Conservation (phyloP, 2,329 filamentous ascomycete species). For the Epichloe hybrida region DNA sequence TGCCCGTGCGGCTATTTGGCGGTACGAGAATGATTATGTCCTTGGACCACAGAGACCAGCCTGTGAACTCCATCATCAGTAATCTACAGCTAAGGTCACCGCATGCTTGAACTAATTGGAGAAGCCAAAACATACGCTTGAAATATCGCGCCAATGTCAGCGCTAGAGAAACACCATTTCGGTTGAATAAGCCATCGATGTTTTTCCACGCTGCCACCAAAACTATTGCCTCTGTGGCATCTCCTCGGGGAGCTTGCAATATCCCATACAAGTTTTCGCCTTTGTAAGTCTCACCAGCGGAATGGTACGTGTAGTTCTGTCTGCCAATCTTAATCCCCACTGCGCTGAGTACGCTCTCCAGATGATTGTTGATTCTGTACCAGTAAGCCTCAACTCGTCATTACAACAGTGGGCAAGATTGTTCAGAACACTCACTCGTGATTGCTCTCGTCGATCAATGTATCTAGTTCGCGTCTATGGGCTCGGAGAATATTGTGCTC, state of each 20-base stretch:
- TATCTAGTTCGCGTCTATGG: slow-evolving; percentile 71
- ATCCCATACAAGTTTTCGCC: slow-evolving; percentile 92
- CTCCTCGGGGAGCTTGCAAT: slow-evolving; percentile 81
- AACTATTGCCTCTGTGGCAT: slow-evolving; percentile 94
- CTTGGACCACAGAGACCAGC: slow-evolving; percentile 97
- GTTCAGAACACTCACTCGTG: slow-evolving; percentile 29
- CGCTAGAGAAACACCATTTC: slow-evolving; percentile 74
- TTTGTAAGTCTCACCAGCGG: slow-evolving; percentile 57
- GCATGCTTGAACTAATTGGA: not conserved
- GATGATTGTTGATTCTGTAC: slow-evolving; percentile 48
- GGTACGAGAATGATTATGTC: slow-evolving; percentile 90
- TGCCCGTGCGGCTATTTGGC: slow-evolving; percentile 76
- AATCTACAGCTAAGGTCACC: not conserved
- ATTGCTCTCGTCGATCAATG: slow-evolving; percentile 39
- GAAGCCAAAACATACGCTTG: slow-evolving; percentile 43
- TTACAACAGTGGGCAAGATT: not conserved
- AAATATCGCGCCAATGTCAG: slow-evolving; percentile 88
- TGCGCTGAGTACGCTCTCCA: slow-evolving; percentile 62
- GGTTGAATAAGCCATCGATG: slow-evolving; percentile 63
- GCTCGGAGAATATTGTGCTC: slow-evolving; percentile 91
- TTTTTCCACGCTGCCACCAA: slow-evolving; percentile 82
- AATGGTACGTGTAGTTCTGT: slow-evolving; percentile 77
- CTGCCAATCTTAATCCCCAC: slow-evolving; percentile 76
- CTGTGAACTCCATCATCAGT: slow-evolving; percentile 24
- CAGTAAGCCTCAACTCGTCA: not conserved